Base-by-base conservation (phyloP, 495 filamentous ascomycete genomes). In the Lasiosphaeria hispida region DNA sequence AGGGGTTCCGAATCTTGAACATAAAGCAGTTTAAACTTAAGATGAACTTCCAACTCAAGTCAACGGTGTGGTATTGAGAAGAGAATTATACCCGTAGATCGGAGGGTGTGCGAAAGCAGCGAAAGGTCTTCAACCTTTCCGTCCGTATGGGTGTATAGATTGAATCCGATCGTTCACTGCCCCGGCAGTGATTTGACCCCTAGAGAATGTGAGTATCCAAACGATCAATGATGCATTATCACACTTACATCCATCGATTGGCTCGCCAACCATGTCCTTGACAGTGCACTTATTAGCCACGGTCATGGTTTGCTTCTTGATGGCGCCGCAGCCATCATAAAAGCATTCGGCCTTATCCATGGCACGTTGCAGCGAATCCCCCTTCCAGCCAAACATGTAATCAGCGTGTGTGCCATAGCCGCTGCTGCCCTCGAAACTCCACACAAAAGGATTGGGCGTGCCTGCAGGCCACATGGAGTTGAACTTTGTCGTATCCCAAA, bases 401-500 rank as follows among this genome's bases (percentile, higher is more conserved):
- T 63, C 57, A 11, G 40, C 47, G 57, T 61, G 61, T 3, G 52
- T 47, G 19, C 61, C 61, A 10, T 63, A 57, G 39, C 61, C 61
- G 13, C 18, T 61, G 7, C 36, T 61, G 39, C 37, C 58, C 10
- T 48, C 61, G 18, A 39, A 61, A 40, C 58, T 61, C 37, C 45
- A 54, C 18, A 78, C 75, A 53, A 79, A 77, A 3, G 76, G 76
- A 47, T 78, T 71, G 4, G 66, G 63, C 11, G 64, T 64, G 7
- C 66, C 64, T 7, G 69, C 73, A 1, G 70, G 61, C 72, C 76
- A 80, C 63, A 75, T 53, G 65, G 57, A 69, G 65, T 75, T 74
- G 63, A 80, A 79, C 59, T 70, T 59, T 52, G 65, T 73, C 0
- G 77, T 77, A 55, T 80, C 74, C 76, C 76, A 81, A 41, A 77